Percentiles rank a stretch among this genome's conserved stretches.
Evolutionary conservation across 2,329 filamentous ascomycete species (phyloP).

Genomic region (Fusarium falciforme): DNA sequence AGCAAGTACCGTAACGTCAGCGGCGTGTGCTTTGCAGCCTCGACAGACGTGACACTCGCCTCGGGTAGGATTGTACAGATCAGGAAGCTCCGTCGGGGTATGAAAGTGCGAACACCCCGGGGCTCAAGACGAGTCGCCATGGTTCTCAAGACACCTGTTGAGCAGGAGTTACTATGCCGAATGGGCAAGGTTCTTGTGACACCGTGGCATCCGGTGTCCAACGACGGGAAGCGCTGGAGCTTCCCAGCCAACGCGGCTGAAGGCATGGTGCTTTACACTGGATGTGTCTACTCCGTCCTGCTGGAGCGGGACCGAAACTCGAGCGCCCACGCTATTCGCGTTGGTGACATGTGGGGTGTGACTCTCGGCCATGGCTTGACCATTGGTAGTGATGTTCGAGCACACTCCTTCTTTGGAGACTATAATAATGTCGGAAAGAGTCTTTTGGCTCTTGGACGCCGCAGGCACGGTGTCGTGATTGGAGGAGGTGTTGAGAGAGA

Average conservation of each 20-base stretch:
- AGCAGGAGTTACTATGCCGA: conserved; percentile 54
- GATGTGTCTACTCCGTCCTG: conserved; percentile 67
- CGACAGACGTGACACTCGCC: conserved; percentile 59
- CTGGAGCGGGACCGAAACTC: conserved; percentile 58
- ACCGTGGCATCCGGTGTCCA: conserved; percentile 68
- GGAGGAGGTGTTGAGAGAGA: conserved; percentile 57
- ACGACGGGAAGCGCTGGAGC: conserved; percentile 54
- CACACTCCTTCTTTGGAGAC: conserved; percentile 67
- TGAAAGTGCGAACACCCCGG: conserved; percentile 61
- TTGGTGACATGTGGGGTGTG: conserved; percentile 63
- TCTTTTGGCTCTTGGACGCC: conserved; percentile 50
- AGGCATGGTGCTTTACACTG: conserved; percentile 56
- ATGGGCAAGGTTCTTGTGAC: conserved; percentile 64
- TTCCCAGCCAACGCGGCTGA: conserved; percentile 58
- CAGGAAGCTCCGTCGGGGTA: conserved; percentile 57
- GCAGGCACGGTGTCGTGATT: conserved; percentile 55
- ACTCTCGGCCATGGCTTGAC: conserved; percentile 69
- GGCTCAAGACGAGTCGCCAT: conserved; percentile 62
- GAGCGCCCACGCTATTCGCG: conserved; percentile 62
- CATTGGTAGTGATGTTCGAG: conserved; percentile 51
- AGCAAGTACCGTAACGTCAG: conserved; percentile 54
- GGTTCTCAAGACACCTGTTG: conserved; percentile 63
- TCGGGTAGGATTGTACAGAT: conserved; percentile 55
- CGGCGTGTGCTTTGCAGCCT: conserved; percentile 65
- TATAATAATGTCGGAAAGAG: conserved; percentile 56